phyloP scores from a whole-genome alignment of 352 stramenopile species.

The Pythium aquatile region DNA sequence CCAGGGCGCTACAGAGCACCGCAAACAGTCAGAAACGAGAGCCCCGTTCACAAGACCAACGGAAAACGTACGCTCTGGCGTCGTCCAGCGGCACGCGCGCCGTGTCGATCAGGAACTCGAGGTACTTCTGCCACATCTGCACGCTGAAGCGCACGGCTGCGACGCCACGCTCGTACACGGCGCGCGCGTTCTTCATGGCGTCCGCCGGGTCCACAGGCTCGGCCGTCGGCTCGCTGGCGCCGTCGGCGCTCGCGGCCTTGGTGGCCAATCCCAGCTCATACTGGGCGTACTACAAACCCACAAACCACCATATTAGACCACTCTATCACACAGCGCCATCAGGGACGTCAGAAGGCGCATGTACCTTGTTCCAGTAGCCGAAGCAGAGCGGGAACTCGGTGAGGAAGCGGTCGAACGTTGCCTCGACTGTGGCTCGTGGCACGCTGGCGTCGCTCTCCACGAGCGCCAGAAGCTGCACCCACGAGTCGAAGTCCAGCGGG shows the following conservation, averaged over 20 bases:
- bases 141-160: constrained; percentile 64
- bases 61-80: constrained; percentile 43
- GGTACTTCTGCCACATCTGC: constrained; percentile 87
- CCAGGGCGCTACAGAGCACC: constrained; percentile 37
- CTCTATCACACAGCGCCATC: neutral
- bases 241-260: constrained; percentile 35
- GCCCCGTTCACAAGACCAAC: neutral
- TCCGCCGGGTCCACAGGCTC: constrained; percentile 43
- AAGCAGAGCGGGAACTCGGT: constrained; percentile 78
- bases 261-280: constrained; percentile 54
- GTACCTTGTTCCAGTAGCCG: constrained; percentile 87
- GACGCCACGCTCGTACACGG: constrained; percentile 71
- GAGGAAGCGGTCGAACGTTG: constrained; percentile 71
- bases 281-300: constrained; percentile 53
- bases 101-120: constrained; percentile 70
- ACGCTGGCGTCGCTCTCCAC: constrained; percentile 59
- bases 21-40: neutral
- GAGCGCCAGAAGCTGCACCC: constrained; percentile 67
- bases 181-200: constrained; percentile 42
- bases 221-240: constrained; percentile 15
- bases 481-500: constrained; percentile 80
- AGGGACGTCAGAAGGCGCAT: neutral
- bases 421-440: constrained; percentile 53
- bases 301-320: constrained; percentile 1
- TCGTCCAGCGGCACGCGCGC: constrained; percentile 58